These are phyloP conservation scores for Castanopsis chinensis DNA, from an alignment of 306 rosid genomes.

Conservation along the genomic window DNA sequence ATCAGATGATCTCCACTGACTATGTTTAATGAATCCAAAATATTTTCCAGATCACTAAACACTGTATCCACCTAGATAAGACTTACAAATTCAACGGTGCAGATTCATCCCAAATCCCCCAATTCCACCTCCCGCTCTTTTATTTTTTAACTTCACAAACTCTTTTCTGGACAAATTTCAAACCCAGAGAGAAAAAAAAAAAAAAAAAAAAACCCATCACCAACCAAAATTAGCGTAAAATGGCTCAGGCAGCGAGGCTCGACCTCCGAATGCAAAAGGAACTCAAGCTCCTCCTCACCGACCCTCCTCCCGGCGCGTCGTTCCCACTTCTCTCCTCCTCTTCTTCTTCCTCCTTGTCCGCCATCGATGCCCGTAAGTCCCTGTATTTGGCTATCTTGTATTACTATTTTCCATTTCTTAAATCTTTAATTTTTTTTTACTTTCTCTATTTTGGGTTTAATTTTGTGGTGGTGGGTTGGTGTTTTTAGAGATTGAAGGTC, in stretches of 20 bases:
- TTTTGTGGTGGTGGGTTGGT: not conserved
- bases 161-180: not conserved
- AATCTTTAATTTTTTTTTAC: not conserved
- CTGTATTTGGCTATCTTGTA: not conserved
- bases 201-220: not conserved
- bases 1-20: no score
- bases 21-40: no score
- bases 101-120: no score
- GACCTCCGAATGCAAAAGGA: conserved; percentile 46
- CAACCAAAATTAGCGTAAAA: not conserved
- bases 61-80: no score
- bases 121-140: no score
- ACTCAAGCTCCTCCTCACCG: conserved; percentile 45
- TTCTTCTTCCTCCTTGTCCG: conserved; percentile 16
- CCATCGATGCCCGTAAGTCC: conserved; percentile 35
- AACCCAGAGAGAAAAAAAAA: not conserved
- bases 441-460: not conserved
- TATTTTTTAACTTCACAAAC: no score
- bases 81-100: no score
- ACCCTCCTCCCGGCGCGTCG: conserved; percentile 39
- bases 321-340: conserved; percentile 27
- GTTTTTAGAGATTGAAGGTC: conserved; percentile 30
- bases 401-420: not conserved
- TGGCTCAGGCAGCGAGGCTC: conserved; percentile 46
- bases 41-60: no score